Conservation (phyloP, 2,329 filamentous ascomycete genomes). For the Lecanoromycetidae sp. region DNA sequence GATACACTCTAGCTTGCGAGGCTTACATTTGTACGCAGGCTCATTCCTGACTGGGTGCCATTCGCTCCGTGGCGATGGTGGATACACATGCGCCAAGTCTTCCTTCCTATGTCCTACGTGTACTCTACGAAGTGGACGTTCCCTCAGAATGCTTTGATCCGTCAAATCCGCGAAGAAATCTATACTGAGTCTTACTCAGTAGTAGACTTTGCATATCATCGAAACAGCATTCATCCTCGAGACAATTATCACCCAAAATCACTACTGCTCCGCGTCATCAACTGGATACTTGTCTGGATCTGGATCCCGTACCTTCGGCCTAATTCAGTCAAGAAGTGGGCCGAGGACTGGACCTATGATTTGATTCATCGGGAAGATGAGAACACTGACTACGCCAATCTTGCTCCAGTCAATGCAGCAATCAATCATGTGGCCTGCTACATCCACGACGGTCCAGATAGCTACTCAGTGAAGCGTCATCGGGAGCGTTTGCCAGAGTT, state of each 20-base stretch:
- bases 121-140: conserved; percentile 74
- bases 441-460: conserved; percentile 67
- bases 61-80: conserved; percentile 91
- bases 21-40: conserved; percentile 26
- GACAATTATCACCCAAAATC: conserved; percentile 95
- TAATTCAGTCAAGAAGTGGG: conserved; percentile 51
- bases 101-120: conserved; percentile 78
- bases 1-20: neutral
- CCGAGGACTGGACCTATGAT: conserved; percentile 70
- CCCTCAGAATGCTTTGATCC: conserved; percentile 61
- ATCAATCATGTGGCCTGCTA: conserved; percentile 87
- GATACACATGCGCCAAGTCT: conserved; percentile 98
- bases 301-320: conserved; percentile 69
- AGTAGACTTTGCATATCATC: conserved; percentile 64
- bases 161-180: conserved; percentile 64
- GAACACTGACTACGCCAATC: conserved; percentile 75
- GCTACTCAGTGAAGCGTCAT: conserved; percentile 60
- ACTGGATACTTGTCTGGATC: conserved; percentile 65
- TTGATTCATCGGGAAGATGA: conserved; percentile 82
- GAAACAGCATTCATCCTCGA: conserved; percentile 64
- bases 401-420: conserved; percentile 79
- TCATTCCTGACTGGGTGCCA: conserved; percentile 81
- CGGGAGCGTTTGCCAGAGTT: conserved; percentile 73
- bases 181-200: conserved; percentile 66
- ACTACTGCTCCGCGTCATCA: conserved; percentile 65